phyloP scores from a whole-genome alignment of 176 grass and related monocot genomes.

The Oryza meridionalis region DNA sequence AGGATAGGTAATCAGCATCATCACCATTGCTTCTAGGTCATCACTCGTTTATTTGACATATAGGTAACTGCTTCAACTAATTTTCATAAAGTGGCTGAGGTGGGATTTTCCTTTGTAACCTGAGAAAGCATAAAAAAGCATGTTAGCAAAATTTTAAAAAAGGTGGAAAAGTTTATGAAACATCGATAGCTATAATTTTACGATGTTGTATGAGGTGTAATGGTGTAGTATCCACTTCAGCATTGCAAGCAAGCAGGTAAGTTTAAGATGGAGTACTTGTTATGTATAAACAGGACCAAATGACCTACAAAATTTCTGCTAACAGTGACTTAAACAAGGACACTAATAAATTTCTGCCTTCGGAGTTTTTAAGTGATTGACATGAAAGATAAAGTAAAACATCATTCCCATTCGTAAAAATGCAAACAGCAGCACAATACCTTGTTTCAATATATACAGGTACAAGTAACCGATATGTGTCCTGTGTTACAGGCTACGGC shows the following conservation, averaged over 20 bases:
- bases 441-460: background rate
- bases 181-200: background rate
- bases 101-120: conserved; percentile 67
- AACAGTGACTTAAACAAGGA: background rate
- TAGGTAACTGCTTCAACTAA: conserved; percentile 27
- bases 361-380: background rate
- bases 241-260: background rate
- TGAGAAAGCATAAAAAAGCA: conserved; percentile 38
- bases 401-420: background rate
- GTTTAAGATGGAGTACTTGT: background rate
- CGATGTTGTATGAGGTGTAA: background rate
- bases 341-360: background rate
- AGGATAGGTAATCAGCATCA: background rate
- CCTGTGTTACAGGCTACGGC: background rate
- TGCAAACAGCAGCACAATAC: background rate
- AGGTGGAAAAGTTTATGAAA: background rate
- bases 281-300: background rate
- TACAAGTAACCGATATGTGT: background rate
- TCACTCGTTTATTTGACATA: background rate
- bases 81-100: conserved; percentile 67
- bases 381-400: background rate
- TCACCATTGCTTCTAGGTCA: background rate
- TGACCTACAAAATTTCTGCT: background rate
- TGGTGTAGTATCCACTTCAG: background rate
- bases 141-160: background rate